Base-by-base conservation (phyloP, 169 alveolate genomes). In the Plasmodium chabaudi region DNA sequence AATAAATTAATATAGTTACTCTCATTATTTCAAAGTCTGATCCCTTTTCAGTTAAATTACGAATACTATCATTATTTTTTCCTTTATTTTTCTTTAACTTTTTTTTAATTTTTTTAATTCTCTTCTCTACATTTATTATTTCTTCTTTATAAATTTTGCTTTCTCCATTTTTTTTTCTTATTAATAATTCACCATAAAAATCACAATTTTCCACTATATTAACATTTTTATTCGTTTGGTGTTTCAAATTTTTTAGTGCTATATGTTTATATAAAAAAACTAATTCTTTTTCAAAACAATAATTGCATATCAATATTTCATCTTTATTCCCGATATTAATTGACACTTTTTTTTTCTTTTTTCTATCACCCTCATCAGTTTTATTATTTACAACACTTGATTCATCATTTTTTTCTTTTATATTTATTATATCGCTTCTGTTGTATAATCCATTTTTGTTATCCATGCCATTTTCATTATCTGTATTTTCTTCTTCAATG, bases 111-210 rank as follows among this genome's bases (percentile, higher is more conserved):
- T 63, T 75, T 2, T 63, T 19, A 13, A 27, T 63, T 46, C 19
- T 46, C 51, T 42, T 68, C 59, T 53, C 23, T 17, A 21, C 19
- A 39, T n/a, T 61, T 67, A 82, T 46, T 12, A 25, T 56, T 34
- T 67, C 49, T 9, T 82, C 84, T 1, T 55, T 82, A 67, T 21
- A 21, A 5, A 67, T 49, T 68, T 67, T 61, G 12, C 42, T 55
- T 44, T 82, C 42, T 9, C 90, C 90, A 27, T 67, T 82, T 56
- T 67, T 51, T 61, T 82, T 53, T 70, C 19, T 55, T 56, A 67
- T 21, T 42, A 53, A 25, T 34, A 82, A 44, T 42, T 82, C 90
- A 7, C 71, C 59, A 47, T 21, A 55, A 55, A 65, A 82, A 19
- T 27, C 84, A 42, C 72, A 82, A 53, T 67, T 67, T 19, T 19